phyloP scores from a whole-genome alignment of 257 asterid species.

The Gentiana dahurica region DNA sequence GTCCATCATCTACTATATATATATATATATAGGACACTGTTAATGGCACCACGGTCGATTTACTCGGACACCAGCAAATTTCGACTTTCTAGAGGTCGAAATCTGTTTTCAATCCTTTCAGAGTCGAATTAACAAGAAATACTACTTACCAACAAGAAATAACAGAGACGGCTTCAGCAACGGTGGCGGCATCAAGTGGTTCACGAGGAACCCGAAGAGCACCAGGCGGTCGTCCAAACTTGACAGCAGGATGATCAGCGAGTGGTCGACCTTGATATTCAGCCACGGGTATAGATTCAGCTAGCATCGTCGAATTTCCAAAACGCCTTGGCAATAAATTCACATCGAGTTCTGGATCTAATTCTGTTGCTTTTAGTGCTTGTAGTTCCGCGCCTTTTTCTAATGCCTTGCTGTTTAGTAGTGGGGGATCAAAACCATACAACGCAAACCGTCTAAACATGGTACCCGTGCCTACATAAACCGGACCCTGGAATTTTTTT shows the following conservation, averaged over 20 bases:
- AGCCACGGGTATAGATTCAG: slow-evolving; percentile 35
- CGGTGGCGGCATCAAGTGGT: slow-evolving; percentile 35
- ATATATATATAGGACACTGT: too few relatives aligned
- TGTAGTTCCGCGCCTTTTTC: slow-evolving; percentile 16
- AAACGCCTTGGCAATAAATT: slow-evolving; percentile 30
- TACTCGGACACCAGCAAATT: too few relatives aligned
- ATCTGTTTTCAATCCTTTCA: too few relatives aligned
- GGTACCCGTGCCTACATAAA: slow-evolving; percentile 33
- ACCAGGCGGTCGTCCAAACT: slow-evolving; percentile 35
- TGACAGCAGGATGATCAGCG: slow-evolving; percentile 47
- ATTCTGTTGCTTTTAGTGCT: slow-evolving; percentile 20
- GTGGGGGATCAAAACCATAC: slow-evolving; percentile 32
- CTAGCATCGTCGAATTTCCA: slow-evolving; percentile 28
- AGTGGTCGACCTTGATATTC: slow-evolving; percentile 39
- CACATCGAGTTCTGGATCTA: slow-evolving; percentile 28
- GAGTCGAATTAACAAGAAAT: too few relatives aligned
- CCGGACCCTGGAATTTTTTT: slow-evolving; percentile 20
- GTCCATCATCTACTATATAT: not conserved
- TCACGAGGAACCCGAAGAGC: slow-evolving; percentile 24
- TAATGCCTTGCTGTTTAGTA: slow-evolving; percentile 1
- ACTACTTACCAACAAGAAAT: slow-evolving; percentile 32
- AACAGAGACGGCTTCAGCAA: slow-evolving; percentile 34
- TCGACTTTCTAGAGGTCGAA: too few relatives aligned
- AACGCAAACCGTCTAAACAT: slow-evolving; percentile 34
- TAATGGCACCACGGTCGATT: too few relatives aligned